Evolutionary conservation across 805 yeast species (phyloP).

Genomic region (Ogataea degrootiae): DNA sequence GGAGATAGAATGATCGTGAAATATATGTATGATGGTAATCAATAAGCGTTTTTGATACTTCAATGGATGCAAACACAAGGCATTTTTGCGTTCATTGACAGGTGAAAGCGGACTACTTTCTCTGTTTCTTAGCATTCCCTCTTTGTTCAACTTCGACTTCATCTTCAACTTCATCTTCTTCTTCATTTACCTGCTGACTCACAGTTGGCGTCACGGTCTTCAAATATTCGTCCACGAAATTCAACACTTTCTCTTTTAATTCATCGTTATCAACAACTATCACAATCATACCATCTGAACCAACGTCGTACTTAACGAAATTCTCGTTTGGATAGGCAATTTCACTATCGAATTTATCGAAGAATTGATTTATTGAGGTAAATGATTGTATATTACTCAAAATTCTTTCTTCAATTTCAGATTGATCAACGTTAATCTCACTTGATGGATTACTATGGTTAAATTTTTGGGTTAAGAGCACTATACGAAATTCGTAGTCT

Average conservation of each 20-base stretch:
- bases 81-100: not conserved
- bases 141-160: conserved; percentile 1
- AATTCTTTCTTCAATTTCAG: conserved; percentile 45
- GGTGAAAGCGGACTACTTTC: not conserved
- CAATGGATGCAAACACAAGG: not conserved
- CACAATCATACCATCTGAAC: conserved; percentile 56
- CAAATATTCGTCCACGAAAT: conserved; percentile 36
- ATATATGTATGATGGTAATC: too few relatives aligned
- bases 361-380: conserved; percentile 45
- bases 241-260: conserved; percentile 35
- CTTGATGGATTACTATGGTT: conserved; percentile 26
- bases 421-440: conserved; percentile 17
- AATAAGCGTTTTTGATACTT: too few relatives aligned
- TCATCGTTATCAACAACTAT: conserved; percentile 42
- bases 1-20: too few relatives aligned
- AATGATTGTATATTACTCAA: conserved; percentile 42
- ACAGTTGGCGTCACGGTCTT: not conserved
- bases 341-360: conserved; percentile 46
- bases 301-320: conserved; percentile 53
- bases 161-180: conserved; percentile 10
- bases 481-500: conserved; percentile 43
- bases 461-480: conserved; percentile 37
- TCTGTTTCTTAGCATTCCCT: conserved; percentile 7
- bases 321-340: conserved; percentile 53
- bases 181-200: conserved; percentile 2